A percentile compares a stretch with the other conserved stretches of the same genome.
Evolutionary conservation across 2,329 filamentous ascomycete species (phyloP).

Genomic region (Botrytis elliptica): DNA sequence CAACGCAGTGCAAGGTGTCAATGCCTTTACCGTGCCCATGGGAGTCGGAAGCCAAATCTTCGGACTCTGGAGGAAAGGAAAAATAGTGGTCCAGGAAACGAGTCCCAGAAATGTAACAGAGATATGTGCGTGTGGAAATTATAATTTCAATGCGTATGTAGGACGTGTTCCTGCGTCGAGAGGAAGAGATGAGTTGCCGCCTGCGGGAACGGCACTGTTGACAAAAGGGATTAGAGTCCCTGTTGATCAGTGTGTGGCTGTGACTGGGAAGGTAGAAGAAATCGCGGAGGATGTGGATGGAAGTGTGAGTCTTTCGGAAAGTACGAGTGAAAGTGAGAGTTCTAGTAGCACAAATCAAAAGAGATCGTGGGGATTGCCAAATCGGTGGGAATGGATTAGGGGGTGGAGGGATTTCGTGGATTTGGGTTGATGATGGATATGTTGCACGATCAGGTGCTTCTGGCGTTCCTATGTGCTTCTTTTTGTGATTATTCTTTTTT

Average conservation of each 20-base stretch:
- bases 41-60: conserved; percentile 1
- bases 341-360: background rate
- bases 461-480: background rate
- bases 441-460: background rate
- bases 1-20: background rate
- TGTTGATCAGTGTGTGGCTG: background rate
- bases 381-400: background rate
- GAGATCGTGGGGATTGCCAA: background rate
- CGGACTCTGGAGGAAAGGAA: background rate
- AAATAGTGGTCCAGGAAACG: background rate
- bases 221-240: background rate
- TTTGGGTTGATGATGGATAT: background rate
- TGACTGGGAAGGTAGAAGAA: background rate
- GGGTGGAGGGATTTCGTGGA: background rate
- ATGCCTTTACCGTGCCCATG: background rate
- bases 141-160: conserved; percentile 22
- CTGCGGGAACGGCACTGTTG: background rate
- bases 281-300: background rate
- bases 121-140: conserved; percentile 9
- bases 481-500: fast-evolving
- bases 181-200: background rate
- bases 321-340: background rate
- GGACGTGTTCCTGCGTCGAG: background rate
- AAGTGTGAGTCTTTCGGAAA: background rate
- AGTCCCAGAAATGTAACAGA: background rate